phyloP scores from a whole-genome alignment of 306 rosid species.

The Cotoneaster glaucophyllus region DNA sequence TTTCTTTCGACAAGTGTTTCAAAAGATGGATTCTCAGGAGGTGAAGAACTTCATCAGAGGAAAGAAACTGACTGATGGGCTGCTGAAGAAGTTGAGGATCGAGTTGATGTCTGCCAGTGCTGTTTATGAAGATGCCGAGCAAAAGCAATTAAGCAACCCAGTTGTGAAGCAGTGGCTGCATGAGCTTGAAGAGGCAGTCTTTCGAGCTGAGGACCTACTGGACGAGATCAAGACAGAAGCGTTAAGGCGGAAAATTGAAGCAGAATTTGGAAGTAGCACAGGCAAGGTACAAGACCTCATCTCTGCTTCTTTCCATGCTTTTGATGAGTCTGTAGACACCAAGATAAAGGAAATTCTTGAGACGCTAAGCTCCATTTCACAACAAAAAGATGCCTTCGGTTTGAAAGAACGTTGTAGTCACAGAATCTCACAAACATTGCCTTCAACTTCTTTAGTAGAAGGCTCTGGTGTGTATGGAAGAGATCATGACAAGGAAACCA shows the following conservation, averaged over 20 bases:
- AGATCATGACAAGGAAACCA: not conserved
- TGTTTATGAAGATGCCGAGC: no score
- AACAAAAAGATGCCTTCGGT: not conserved
- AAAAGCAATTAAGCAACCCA: no score
- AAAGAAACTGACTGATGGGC: no score
- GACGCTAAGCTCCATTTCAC: not conserved
- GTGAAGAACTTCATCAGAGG: no score
- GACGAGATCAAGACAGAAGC: constrained; percentile 23
- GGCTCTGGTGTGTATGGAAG: not conserved
- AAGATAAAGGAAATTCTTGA: not conserved
- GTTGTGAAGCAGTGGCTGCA: no score
- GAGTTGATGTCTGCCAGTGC: no score
- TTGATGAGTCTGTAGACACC: not conserved
- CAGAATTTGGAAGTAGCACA: not conserved
- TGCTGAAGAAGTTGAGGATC: no score
- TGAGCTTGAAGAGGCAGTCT: not conserved
- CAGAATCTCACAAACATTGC: not conserved
- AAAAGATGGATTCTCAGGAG: no score
- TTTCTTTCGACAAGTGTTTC: no score
- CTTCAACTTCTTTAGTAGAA: not conserved
- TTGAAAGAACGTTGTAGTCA: not conserved
- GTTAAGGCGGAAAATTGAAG: not conserved
- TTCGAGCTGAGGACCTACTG: constrained; percentile 9
- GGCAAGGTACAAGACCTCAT: not conserved
- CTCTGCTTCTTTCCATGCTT: not conserved